These are phyloP conservation scores for Penicillium verrucosum DNA, from an alignment of 2,329 filamentous ascomycete species.

Conservation along the genomic window DNA sequence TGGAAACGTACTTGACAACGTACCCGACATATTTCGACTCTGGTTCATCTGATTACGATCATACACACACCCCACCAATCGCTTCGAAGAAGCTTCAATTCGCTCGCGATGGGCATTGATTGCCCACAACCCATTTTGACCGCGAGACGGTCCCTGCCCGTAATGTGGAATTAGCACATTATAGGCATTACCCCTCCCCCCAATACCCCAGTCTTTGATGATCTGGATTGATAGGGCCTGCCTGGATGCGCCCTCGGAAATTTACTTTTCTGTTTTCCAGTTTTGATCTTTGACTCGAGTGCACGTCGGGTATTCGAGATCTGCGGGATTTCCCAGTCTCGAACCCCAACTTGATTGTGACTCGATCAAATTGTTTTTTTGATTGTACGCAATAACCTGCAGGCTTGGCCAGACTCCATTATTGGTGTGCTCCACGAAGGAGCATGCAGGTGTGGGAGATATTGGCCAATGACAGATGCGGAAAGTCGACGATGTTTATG, in stretches of 20 bases:
- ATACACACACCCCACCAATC: background rate
- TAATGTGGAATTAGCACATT: slow-evolving; percentile 1
- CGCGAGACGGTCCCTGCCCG: background rate
- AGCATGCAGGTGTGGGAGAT: background rate
- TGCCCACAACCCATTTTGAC: background rate
- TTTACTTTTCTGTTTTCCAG: slow-evolving; percentile 2
- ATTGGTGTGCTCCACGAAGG: background rate
- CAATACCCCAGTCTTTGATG: slow-evolving; percentile 2
- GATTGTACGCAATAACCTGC: background rate
- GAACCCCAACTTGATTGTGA: background rate
- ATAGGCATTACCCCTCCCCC: background rate
- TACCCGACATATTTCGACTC: background rate
- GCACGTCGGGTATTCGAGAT: background rate
- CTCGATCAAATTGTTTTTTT: background rate
- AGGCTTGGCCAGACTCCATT: background rate
- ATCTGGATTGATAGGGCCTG: slow-evolving; percentile 7
- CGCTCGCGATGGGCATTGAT: slow-evolving; percentile 3
- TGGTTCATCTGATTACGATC: background rate
- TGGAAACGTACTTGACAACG: background rate
- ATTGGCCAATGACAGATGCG: slow-evolving; percentile 7
- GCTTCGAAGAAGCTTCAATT: slow-evolving; percentile 5
- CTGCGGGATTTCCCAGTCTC: background rate
- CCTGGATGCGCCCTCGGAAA: slow-evolving; percentile 11
- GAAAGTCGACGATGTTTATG: slow-evolving; percentile 3
- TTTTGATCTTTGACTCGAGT: slow-evolving; percentile 8